Evolutionary conservation across 345 rosid genomes (phyloP), one percentile per base, ranked within the genome.

Genomic region (Arabis alpina): DNA sequence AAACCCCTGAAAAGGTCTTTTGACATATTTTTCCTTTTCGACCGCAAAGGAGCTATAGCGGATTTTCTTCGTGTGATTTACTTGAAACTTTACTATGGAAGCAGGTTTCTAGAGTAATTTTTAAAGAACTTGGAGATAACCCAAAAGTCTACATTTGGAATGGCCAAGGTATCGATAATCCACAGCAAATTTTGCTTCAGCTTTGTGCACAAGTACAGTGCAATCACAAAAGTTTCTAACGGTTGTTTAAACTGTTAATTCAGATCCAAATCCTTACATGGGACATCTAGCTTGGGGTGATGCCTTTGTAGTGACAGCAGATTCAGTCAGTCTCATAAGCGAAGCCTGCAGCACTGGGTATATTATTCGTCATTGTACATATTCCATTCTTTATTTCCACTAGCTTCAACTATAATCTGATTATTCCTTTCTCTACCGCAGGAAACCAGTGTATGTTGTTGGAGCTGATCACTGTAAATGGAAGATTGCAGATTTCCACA

Each of bases 261-360:
- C 86, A 94, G 97, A 88, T 67, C 96, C 99, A 69, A 80, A 89
- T 80, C 96, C 97, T 3, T 86, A 89, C 28, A 83, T 84, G 90
- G 98, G 98, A 40, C 90, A 94, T 82, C 80, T 91, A 80, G 99
- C 99, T 52, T 94, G 99, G 99, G 99, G 91, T 14, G 97, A 91
- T 88, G 93, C 99, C 59, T 94, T 94, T 81, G 86, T 94, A 62
- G 77, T 94, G 66, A 88, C 98, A 12, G 96, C 99, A 32, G 99
- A 91, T 84, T 94, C 99, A 53, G 88, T 94, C 75, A 91, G 97
- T 71, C 74, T 84, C 80, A 83, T 94, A 68, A 94, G 99, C 37
- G 99, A 94, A 80, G 96, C 89, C 61, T 91, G 98, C 86, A 94
- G 96, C 77, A 94, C 98, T 0, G 99, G 99, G 98, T 94, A 74